Base-by-base conservation (phyloP, 345 rosid species). In the Balakata baccata region DNA sequence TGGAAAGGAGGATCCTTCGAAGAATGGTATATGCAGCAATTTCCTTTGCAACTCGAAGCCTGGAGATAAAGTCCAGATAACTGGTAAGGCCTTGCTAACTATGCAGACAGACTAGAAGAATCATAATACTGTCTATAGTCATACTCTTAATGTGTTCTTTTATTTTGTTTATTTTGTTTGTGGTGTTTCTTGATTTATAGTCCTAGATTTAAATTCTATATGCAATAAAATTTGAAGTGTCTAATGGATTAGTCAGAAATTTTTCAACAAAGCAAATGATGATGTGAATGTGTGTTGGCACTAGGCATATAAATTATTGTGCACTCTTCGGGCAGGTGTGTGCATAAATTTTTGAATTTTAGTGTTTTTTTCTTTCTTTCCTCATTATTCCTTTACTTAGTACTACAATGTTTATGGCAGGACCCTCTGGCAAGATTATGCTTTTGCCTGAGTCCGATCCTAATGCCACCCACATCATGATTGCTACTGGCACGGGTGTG, bases 391-490 rank as follows among this genome's bases (percentile, higher is more conserved):
- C 34, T 46, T n/a, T 20, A 70, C 41, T 39, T 13, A 52, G 11
- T 38, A 14, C 46, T 63, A 56, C 47, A 37, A 73, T 61, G 17
- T 13, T 79, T 23, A 70, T 79, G n/a, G 70, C 88, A 94, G 99
- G 99, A 41, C 99, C 99, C 3, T 86, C 98, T 11, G 99, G 99
- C 69, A 95, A 91, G 87, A 77, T 92, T 38, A 95, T 95, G 99
- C 98, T 95, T 77, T 87, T 95, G 87, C 99, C 99, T 37, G 99
- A 95, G 77, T 87, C 86, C 5, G 82, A 89, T 70, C 93, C 92
- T 0, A 89, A 85, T 51, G 96, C 96, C 56, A 91, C 89, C 68
- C 99, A 95, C 82, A 95, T 95, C 79, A 92, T 95, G 99, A 91
- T 95, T 9, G 98, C 96, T 25, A 95, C 99, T 0, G 99, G 99